phyloP scores from a whole-genome alignment of 1,284 basidiomycete genomes.

The Taiwanofungus camphoratus region DNA sequence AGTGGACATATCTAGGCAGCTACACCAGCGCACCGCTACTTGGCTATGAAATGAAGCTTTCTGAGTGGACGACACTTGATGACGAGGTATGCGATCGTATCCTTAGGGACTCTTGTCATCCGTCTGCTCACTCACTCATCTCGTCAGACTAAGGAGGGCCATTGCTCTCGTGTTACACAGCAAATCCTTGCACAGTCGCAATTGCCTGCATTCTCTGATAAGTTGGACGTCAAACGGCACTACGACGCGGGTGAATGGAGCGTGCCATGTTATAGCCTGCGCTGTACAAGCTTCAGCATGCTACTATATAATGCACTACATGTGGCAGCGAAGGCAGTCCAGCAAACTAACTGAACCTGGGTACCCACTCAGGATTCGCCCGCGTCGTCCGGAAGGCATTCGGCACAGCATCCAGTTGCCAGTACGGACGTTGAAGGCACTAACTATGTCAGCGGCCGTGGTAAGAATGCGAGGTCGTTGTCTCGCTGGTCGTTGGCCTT shows the following conservation, averaged over 20 bases:
- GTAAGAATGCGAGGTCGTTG: too few species aligned
- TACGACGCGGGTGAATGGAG: conserved; percentile 26
- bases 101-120: background rate
- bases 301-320: conserved; percentile 19
- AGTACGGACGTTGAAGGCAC: too few species aligned
- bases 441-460: too few species aligned
- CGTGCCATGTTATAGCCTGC: conserved; percentile 26
- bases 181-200: conserved; percentile 11
- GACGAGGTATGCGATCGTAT: conserved; percentile 16
- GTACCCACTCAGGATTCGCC: too few species aligned
- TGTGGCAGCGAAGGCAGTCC: background rate
- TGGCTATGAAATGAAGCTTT: conserved; percentile 23
- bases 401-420: too few species aligned
- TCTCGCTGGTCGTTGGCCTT: too few species aligned
- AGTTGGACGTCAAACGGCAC: conserved; percentile 18
- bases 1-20: conserved; percentile 27
- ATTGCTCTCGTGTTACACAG: conserved; percentile 20
- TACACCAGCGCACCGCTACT: conserved; percentile 18
- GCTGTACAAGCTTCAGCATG: conserved; percentile 25
- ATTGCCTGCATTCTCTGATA: conserved; percentile 8
- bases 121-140: background rate
- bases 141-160: conserved; percentile 20
- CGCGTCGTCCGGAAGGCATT: too few species aligned
- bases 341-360: too few species aligned
- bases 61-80: conserved; percentile 26